Evolutionary conservation across 2,329 filamentous ascomycete genomes (phyloP).

Genomic region (Diaporthe citriasiana): DNA sequence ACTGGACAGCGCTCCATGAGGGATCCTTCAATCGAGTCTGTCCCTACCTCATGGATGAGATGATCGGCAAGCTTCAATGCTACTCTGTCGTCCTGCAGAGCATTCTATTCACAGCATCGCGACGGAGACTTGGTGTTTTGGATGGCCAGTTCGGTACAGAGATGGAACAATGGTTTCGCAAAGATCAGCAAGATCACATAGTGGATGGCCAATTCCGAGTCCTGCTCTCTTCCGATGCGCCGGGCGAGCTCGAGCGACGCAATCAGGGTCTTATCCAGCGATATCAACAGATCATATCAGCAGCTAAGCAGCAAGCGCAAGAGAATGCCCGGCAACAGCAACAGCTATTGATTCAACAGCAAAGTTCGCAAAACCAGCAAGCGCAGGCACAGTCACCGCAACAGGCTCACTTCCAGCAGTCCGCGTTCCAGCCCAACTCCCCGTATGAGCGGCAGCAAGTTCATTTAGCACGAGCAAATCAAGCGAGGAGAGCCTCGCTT

Average conservation of each 20-base stretch:
- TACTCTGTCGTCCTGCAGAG: constrained; percentile 49
- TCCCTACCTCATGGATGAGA: constrained; percentile 53
- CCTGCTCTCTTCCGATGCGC: constrained; percentile 4
- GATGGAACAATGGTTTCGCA: constrained; percentile 46
- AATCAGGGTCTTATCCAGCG: constrained; percentile 44
- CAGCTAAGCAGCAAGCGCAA: constrained; percentile 14
- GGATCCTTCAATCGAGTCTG: constrained; percentile 44
- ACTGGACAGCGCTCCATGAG: constrained; percentile 55
- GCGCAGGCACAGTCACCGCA: constrained; percentile 36
- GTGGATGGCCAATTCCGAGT: constrained; percentile 12
- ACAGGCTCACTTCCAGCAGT: constrained; percentile 1
- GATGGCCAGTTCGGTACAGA: constrained; percentile 41
- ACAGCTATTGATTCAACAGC: constrained; percentile 8
- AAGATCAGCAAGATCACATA: constrained; percentile 46
- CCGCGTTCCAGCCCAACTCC: background rate
- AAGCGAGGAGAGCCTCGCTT: constrained; percentile 4
- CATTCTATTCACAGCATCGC: constrained; percentile 49
- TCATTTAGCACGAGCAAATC: background rate
- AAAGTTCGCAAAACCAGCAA: constrained; percentile 39
- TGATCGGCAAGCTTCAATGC: constrained; percentile 50
- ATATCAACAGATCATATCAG: constrained; percentile 26
- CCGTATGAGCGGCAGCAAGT: constrained; percentile 36
- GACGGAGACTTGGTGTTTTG: constrained; percentile 46
- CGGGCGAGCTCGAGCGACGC: constrained; percentile 38
- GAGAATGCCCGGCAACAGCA: constrained; percentile 1